phyloP scores from a whole-genome alignment of 805 yeast genomes.

The Ogataea trehalophila region DNA sequence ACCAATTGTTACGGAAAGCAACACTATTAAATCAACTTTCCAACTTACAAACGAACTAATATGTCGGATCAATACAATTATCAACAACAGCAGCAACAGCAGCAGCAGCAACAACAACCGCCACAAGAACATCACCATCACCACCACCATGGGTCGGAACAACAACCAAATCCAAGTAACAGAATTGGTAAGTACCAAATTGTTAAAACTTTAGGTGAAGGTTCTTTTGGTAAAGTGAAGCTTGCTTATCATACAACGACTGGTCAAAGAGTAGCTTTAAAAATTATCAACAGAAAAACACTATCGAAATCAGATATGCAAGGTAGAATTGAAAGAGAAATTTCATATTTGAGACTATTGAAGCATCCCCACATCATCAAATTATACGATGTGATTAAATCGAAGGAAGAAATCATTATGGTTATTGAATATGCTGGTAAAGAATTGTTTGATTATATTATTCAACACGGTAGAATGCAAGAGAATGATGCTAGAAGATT shows the following conservation, averaged over 20 bases:
- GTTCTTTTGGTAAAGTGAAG: constrained; percentile 94
- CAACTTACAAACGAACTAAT: not conserved
- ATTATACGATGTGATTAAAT: constrained; percentile 89
- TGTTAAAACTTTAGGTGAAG: constrained; percentile 90
- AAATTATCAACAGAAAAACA: constrained; percentile 88
- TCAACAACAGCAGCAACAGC: constrained; percentile 8
- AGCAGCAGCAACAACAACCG: constrained; percentile 9
- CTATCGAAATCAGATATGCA: constrained; percentile 95
- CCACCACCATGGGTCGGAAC: constrained; percentile 10
- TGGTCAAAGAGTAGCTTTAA: constrained; percentile 87
- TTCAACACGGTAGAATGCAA: constrained; percentile 87
- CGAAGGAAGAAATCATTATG: constrained; percentile 94
- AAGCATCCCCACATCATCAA: constrained; percentile 97
- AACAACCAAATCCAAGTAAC: constrained; percentile 13
- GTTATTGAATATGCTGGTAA: constrained; percentile 97
- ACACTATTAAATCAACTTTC: no score
- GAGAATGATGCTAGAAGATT: constrained; percentile 90
- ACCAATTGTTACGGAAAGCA: no score
- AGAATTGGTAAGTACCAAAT: constrained; percentile 90
- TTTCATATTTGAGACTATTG: constrained; percentile 77
- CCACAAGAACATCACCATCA: constrained; percentile 14
- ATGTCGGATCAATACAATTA: constrained; percentile 9
- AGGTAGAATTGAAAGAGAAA: constrained; percentile 92
- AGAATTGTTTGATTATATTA: constrained; percentile 92
- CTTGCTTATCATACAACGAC: constrained; percentile 86